phyloP scores from a whole-genome alignment of 345 rosid species.

The Noccaea bulbosa region DNA sequence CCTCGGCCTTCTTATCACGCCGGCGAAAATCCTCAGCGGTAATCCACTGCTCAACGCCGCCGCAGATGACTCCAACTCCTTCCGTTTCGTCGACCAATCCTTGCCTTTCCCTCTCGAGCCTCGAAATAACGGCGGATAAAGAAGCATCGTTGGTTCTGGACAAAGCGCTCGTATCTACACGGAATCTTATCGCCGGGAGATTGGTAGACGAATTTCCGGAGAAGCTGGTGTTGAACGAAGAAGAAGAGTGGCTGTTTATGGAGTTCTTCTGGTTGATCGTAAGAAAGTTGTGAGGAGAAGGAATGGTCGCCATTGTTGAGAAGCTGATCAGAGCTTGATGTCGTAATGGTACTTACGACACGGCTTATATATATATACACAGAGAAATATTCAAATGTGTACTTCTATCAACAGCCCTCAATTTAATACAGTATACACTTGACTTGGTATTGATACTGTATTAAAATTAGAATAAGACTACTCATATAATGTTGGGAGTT shows the following conservation, averaged over 20 bases:
- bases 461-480: neutral
- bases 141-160: constrained; percentile 48
- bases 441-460: neutral
- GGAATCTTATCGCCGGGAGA: constrained; percentile 16
- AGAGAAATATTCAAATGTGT: constrained; percentile 5
- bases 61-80: neutral
- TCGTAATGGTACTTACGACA: neutral
- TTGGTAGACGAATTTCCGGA: constrained; percentile 9
- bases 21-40: constrained; percentile 39
- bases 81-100: constrained; percentile 13
- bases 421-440: constrained; percentile 9
- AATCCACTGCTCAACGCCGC: constrained; percentile 27
- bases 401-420: neutral
- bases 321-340: constrained; percentile 27
- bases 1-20: constrained; percentile 30
- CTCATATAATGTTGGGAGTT: neutral
- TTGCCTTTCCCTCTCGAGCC: constrained; percentile 42
- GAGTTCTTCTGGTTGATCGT: constrained; percentile 17
- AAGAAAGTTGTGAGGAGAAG: constrained; percentile 43
- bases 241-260: neutral
- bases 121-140: constrained; percentile 44
- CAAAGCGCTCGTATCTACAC: constrained; percentile 36
- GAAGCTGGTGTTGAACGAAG: constrained; percentile 5
- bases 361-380: constrained; percentile 3
- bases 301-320: constrained; percentile 53